These are phyloP conservation scores for Apiotrichum montevideense DNA, from an alignment of 1,284 basidiomycete species.

Conservation along the genomic window DNA sequence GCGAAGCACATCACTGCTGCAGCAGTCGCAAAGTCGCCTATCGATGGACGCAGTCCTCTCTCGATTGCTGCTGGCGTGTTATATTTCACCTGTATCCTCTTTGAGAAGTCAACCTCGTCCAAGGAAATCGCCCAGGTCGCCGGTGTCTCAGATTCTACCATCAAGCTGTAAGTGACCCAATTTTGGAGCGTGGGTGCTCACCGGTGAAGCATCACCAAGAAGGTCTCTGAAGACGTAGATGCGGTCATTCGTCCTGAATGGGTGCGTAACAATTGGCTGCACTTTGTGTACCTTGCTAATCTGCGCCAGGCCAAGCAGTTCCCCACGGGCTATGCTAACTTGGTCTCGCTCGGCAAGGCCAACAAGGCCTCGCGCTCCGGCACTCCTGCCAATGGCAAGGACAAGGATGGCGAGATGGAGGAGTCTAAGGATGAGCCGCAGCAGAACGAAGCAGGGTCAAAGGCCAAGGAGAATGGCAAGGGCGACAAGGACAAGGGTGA, in stretches of 20 bases:
- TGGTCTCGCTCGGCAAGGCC: slow-evolving; percentile 7
- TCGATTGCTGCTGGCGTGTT: slow-evolving; percentile 95
- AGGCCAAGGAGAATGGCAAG: neutral
- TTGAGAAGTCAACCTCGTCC: slow-evolving; percentile 66
- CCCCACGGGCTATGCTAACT: neutral
- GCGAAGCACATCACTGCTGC: slow-evolving; percentile 77
- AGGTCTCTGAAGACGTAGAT: slow-evolving; percentile 34
- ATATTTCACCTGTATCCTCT: slow-evolving; percentile 80
- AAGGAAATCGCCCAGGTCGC: slow-evolving; percentile 90
- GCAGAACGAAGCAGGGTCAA: neutral
- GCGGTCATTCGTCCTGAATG: slow-evolving; percentile 41
- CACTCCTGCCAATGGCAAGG: neutral
- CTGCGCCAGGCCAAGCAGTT: no score
- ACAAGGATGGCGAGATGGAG: neutral
- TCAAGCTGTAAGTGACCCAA: slow-evolving; percentile 58
- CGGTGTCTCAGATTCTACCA: slow-evolving; percentile 94
- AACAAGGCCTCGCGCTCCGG: no score
- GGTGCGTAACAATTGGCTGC: slow-evolving; percentile 24
- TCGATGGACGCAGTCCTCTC: slow-evolving; percentile 88
- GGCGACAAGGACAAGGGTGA: neutral
- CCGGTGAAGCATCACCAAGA: slow-evolving; percentile 44
- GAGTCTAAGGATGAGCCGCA: slow-evolving; percentile 3
- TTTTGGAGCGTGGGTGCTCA: neutral
- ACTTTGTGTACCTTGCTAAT: no score
- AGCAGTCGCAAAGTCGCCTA: slow-evolving; percentile 76